Evolutionary conservation across 2,329 filamentous ascomycete species (phyloP).

Genomic region (Epichloe uncinata): DNA sequence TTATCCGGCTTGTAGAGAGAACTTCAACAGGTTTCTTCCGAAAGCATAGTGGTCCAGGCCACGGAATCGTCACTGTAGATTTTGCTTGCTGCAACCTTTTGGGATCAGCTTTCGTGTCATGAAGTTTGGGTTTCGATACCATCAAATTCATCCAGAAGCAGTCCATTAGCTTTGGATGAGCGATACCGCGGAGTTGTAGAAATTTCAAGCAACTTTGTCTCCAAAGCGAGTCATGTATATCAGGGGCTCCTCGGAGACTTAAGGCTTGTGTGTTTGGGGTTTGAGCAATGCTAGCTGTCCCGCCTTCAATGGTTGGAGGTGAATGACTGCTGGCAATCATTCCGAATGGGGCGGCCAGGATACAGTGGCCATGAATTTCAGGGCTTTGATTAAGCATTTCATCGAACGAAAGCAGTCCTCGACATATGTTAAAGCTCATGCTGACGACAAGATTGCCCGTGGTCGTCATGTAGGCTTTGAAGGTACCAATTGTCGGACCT

Average conservation of each 20-base stretch:
- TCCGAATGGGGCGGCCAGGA: constrained; percentile 43
- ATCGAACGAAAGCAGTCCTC: constrained; percentile 33
- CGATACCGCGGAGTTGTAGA: constrained; percentile 36
- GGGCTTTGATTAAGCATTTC: constrained; percentile 27
- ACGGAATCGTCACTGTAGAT: constrained; percentile 30
- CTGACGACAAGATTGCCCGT: constrained; percentile 39
- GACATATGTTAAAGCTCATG: constrained; percentile 32
- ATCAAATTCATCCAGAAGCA: constrained; percentile 39
- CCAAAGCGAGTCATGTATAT: constrained; percentile 32
- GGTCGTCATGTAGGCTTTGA: constrained; percentile 42
- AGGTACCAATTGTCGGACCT: constrained; percentile 30
- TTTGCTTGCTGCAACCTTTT: constrained; percentile 25
- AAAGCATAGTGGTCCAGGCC: constrained; percentile 42
- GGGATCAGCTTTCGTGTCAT: constrained; percentile 28
- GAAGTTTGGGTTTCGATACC: constrained; percentile 30
- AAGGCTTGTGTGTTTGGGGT: constrained; percentile 40
- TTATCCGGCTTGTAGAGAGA: constrained; percentile 24
- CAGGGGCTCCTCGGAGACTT: constrained; percentile 26
- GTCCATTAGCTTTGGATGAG: constrained; percentile 27
- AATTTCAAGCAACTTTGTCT: constrained; percentile 36
- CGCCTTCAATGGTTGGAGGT: constrained; percentile 8
- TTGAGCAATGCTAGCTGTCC: constrained; percentile 28
- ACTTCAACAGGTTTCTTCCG: constrained; percentile 32
- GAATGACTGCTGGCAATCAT: constrained; percentile 19
- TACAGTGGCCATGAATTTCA: constrained; percentile 27